These are phyloP conservation scores for Scorias spongiosa DNA, from an alignment of 2,329 filamentous ascomycete genomes.

Conservation along the genomic window DNA sequence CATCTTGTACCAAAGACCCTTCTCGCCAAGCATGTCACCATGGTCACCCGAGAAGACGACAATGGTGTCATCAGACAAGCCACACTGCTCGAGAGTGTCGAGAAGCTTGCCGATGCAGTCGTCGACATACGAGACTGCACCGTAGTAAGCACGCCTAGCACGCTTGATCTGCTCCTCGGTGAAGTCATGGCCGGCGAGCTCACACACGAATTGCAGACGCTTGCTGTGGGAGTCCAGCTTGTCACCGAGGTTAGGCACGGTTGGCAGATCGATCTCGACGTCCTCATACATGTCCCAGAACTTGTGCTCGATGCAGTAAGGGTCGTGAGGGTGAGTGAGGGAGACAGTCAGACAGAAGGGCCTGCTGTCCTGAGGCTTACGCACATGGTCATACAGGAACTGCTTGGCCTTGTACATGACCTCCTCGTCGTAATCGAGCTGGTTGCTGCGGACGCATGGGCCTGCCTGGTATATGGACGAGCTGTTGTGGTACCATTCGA, in stretches of 20 bases:
- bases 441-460: slow-evolving; percentile 77
- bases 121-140: slow-evolving; percentile 84
- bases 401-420: slow-evolving; percentile 85
- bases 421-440: slow-evolving; percentile 91
- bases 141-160: slow-evolving; percentile 80
- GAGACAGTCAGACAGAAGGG: slow-evolving; percentile 86
- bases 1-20: slow-evolving; percentile 95
- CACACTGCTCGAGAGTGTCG: slow-evolving; percentile 60
- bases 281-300: slow-evolving; percentile 88
- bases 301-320: slow-evolving; percentile 84
- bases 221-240: slow-evolving; percentile 77
- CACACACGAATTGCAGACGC: slow-evolving; percentile 72
- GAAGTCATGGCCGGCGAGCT: slow-evolving; percentile 72
- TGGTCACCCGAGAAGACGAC: slow-evolving; percentile 88
- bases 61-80: slow-evolving; percentile 72
- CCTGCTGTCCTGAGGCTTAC: slow-evolving; percentile 55
- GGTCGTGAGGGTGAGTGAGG: slow-evolving; percentile 86
- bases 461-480: slow-evolving; percentile 85
- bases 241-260: slow-evolving; percentile 62
- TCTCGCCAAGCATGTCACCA: slow-evolving; percentile 90
- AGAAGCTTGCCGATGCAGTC: slow-evolving; percentile 78
- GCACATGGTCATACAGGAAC: slow-evolving; percentile 79
- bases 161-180: slow-evolving; percentile 73
- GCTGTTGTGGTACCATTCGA: slow-evolving; percentile 95
- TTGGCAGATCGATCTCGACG: slow-evolving; percentile 72